Evolutionary conservation across 176 grass and related monocot genomes (phyloP).

Genomic region (Lolium multiflorum): DNA sequence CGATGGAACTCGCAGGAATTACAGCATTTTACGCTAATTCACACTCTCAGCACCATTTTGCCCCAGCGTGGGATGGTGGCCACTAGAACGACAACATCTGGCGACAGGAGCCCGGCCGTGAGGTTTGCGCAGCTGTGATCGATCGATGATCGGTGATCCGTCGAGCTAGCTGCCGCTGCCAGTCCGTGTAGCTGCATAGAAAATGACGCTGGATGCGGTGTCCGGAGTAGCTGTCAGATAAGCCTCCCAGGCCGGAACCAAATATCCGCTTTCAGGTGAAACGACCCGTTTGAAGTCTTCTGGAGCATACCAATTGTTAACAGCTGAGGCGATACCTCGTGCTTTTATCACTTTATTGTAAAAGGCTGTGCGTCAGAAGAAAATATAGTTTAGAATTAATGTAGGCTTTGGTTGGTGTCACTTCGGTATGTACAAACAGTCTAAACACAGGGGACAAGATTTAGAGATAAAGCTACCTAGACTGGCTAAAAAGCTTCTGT

Average conservation of each 20-base stretch:
- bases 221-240: background rate
- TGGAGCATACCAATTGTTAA: background rate
- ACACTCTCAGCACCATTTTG: background rate
- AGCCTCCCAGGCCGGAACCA: background rate
- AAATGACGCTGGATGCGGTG: background rate
- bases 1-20: background rate
- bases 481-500: background rate
- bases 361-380: too few relatives aligned
- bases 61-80: background rate
- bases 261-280: background rate
- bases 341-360: background rate
- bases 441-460: background rate
- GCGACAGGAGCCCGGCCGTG: background rate
- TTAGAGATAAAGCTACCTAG: background rate
- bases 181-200: background rate
- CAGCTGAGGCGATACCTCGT: background rate
- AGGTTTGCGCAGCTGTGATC: background rate
- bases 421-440: background rate
- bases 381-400: background rate
- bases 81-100: slow-evolving; percentile 12
- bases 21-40: slow-evolving; percentile 5
- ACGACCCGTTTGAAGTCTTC: background rate
- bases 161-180: background rate
- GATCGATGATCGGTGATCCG: background rate
- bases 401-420: background rate